Base-by-base conservation (phyloP, 345 rosid genomes). In the Noccaea bulbosa region DNA sequence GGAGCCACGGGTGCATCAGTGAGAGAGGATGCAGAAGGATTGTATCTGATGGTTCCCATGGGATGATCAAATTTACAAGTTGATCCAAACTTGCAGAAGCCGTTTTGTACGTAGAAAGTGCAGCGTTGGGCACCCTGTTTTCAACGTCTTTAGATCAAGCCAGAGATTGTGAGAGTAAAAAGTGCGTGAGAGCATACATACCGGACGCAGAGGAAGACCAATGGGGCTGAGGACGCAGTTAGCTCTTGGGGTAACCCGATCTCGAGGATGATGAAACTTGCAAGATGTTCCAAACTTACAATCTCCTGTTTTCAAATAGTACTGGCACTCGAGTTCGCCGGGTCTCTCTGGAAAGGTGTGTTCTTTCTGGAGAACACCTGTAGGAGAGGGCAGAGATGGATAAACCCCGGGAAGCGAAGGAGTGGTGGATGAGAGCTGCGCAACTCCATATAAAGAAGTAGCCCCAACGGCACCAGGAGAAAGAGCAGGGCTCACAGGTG, bases 191-290 rank as follows among this genome's bases (percentile, higher is more conserved):
- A 70, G 76, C 79, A 71, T 84, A 95, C 79, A 71, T 84, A 95
- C 99, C 69, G 87, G 86, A 32, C 97, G 96, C 70, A 90, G 34
- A 77, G 98, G 99, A 79, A 92, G 94, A 61, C 98, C 99, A 60
- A 90, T 48, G 59, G 90, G 84, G 75, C 90, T 92, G 60, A 92
- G 94, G 67, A 61, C 40, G 49, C 86, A 85, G 70, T 82, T 85
- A 67, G 87, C 67, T 73, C 79, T 79, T 56, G 89, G 92, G 65
- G 77, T 79, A 41, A 80, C 62, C 72, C 84, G 65, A 56, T 92
- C 94, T 54, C 81, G 84, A 46, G 98, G 98, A 78, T 95, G 99
- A 82, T 95, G 97, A 77, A 80, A 95, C 80, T 83, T 85, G 72
- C 99, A 95, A 17, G 91, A 85, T 16, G 86, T 77, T 56, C 97